Evolutionary conservation across 768 basidiomycete species (phyloP).

Genomic region (Phlegmacium glaucopus): DNA sequence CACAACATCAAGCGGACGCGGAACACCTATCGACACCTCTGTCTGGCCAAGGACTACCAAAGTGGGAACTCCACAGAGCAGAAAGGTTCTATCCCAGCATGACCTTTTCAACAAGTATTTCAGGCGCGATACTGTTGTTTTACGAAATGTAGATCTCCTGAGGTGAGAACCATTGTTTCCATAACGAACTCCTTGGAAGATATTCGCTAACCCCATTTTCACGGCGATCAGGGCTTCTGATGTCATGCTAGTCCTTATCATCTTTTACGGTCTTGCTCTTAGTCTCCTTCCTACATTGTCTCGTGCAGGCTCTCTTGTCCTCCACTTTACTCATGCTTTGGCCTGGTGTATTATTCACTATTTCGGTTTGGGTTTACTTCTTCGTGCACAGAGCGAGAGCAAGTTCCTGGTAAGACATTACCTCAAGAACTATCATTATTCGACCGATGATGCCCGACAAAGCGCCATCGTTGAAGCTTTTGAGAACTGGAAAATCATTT

Average conservation of each 20-base stretch:
- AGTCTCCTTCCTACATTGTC: conserved; percentile 59
- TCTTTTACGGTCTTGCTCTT: conserved; percentile 62
- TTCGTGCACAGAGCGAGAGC: conserved; percentile 79
- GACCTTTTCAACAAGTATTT: conserved; percentile 91
- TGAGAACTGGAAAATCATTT: conserved; percentile 90
- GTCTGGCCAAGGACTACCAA: conserved; percentile 8
- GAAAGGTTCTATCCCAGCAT: conserved; percentile 63
- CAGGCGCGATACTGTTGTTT: conserved; percentile 76
- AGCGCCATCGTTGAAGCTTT: conserved; percentile 93
- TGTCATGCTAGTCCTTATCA: conserved; percentile 70
- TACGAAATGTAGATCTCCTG: conserved; percentile 81
- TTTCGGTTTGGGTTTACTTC: conserved; percentile 79
- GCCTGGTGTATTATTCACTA: conserved; percentile 87
- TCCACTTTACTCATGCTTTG: conserved; percentile 83
- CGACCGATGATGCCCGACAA: conserved; percentile 59
- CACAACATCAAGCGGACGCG: conserved; percentile 23
- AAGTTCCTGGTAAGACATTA: conserved; percentile 94
- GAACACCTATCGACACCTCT: conserved; percentile 4
- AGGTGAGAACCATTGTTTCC: conserved; percentile 71
- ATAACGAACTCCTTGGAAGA: neutral
- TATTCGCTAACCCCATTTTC: conserved; percentile 16
- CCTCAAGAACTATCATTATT: conserved; percentile 91
- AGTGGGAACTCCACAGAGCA: conserved; percentile 15
- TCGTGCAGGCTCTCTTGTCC: conserved; percentile 40
- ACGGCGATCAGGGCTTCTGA: conserved; percentile 67